Conservation (phyloP, 805 yeast genomes). For the Middelhovenomyces tepae region DNA sequence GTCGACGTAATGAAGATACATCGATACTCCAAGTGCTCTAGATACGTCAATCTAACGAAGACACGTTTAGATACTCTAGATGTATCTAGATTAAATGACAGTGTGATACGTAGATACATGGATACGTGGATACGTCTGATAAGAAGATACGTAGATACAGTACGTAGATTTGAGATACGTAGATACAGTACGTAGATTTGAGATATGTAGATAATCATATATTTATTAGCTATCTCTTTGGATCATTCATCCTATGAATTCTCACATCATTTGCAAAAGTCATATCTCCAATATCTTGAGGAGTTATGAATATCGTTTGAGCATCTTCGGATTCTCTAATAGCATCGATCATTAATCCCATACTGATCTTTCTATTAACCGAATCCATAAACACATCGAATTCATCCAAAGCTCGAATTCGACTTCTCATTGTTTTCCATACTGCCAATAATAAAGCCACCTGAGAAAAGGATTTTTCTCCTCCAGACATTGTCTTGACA, state of each 20-base stretch:
- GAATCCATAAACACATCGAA: slow-evolving; percentile 97
- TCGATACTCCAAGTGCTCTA: too few species aligned
- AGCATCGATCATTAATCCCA: slow-evolving; percentile 62
- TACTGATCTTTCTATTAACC: slow-evolving; percentile 73
- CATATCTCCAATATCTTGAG: slow-evolving; percentile 72
- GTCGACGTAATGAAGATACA: too few species aligned
- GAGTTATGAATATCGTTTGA: slow-evolving; percentile 89
- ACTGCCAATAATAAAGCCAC: slow-evolving; percentile 78
- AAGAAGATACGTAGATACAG: too few species aligned
- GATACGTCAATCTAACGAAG: too few species aligned
- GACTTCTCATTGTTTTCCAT: slow-evolving; percentile 88
- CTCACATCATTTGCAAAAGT: slow-evolving; percentile 43
- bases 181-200: too few species aligned
- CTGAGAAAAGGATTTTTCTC: slow-evolving; percentile 92
- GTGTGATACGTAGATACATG: too few species aligned
- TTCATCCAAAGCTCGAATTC: slow-evolving; percentile 87
- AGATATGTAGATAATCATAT: too few species aligned
- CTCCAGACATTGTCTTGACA: slow-evolving; percentile 86
- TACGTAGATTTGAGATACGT: too few species aligned
- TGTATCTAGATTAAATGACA: too few species aligned
- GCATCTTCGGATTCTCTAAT: slow-evolving; percentile 55
- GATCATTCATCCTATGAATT: slow-evolving; percentile 27
- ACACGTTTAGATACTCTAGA: too few species aligned
- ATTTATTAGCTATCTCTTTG: slow-evolving; percentile 17
- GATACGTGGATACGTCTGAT: too few species aligned